Evolutionary conservation across 352 stramenopile species (phyloP), one percentile per base, ranked within the genome.

Genomic region (Pilasporangium apinafurcum): DNA sequence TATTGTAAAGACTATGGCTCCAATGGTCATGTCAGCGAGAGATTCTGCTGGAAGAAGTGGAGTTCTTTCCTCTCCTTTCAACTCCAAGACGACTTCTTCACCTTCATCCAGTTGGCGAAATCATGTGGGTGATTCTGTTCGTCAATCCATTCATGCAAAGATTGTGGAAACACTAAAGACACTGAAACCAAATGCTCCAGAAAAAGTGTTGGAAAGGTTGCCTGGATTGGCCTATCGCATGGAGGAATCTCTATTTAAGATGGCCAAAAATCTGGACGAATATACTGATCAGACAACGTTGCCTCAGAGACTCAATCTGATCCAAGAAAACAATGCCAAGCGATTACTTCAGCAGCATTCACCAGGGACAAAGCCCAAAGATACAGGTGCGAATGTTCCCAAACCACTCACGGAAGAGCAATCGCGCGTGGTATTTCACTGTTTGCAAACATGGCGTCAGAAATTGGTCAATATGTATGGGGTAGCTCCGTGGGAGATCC

Each of bases 191-290:
- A 95, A 98, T 55, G 95, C 96, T 13, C 89, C 92, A 6, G 60
- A 91, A 33, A 96, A 97, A 62, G 97, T 97, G 83, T 66, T 98
- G 32, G 78, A 95, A 34, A 97, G 97, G 33, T 61, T 99, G 20
- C 94, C 95, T 2, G 86, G 96, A 27, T 96, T 99, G 77, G 95
- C 96, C 3, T 92, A 95, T 41, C 79, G 95, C 37, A 85, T 99
- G 59, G 96, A 99, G 51, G 92, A 98, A 54, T 83, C 83, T 36
- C 73, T 99, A 22, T 97, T 98, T 53, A 77, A 71, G 37, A 34
- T 79, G 49, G 61, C 95, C 31, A 35, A 59, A 53, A 62, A 65
- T 58, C 56, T 96, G 58, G 68, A 77, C 16, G 91, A 97, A 50
- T 98, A 98, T 65, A 83, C 83, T 55, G 86, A 99, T 62, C 59